A percentile compares a stretch with the other conserved stretches of the same genome.
phyloP scores from a whole-genome alignment of 345 rosid species.

The Pistacia vera region DNA sequence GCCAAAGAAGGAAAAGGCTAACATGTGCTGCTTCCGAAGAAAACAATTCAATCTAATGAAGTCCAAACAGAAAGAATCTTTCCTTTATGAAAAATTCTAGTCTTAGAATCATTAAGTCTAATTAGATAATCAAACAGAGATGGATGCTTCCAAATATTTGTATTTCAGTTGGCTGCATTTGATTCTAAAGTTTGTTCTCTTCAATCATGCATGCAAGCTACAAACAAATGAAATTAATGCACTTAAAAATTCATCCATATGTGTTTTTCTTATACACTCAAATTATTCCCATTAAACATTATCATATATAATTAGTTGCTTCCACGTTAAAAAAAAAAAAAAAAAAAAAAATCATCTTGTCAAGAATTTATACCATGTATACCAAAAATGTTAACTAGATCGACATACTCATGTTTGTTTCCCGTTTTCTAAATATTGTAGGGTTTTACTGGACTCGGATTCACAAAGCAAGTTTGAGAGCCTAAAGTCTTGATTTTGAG shows the following conservation, averaged over 20 bases:
- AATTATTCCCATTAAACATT: neutral
- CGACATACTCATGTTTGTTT: too few relatives aligned
- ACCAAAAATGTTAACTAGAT: too few relatives aligned
- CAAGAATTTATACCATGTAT: too few relatives aligned
- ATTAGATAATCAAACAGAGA: constrained; percentile 5
- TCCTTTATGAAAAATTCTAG: neutral
- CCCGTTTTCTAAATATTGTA: too few relatives aligned
- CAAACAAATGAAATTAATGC: neutral
- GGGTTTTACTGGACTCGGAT: too few relatives aligned
- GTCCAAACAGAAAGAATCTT: constrained; percentile 21
- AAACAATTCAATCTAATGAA: constrained; percentile 15
- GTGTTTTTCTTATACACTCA: neutral
- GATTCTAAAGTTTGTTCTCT: too few relatives aligned
- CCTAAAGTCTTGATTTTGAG: too few relatives aligned
- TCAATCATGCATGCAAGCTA: neutral
- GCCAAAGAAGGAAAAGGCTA: neutral
- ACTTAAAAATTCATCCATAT: neutral
- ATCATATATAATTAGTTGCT: neutral
- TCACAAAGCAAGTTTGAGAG: too few relatives aligned
- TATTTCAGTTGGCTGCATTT: neutral
- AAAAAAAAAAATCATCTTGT: neutral
- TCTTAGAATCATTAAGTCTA: constrained; percentile 8
- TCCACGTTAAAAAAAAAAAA: neutral
- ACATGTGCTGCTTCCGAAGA: constrained; percentile 22
- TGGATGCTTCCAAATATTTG: constrained; percentile 2